A percentile compares a stretch with the other conserved stretches of the same genome.
These are phyloP conservation scores for Leishmania turanica DNA, from an alignment of 208 protist species.

Conservation along the genomic window DNA sequence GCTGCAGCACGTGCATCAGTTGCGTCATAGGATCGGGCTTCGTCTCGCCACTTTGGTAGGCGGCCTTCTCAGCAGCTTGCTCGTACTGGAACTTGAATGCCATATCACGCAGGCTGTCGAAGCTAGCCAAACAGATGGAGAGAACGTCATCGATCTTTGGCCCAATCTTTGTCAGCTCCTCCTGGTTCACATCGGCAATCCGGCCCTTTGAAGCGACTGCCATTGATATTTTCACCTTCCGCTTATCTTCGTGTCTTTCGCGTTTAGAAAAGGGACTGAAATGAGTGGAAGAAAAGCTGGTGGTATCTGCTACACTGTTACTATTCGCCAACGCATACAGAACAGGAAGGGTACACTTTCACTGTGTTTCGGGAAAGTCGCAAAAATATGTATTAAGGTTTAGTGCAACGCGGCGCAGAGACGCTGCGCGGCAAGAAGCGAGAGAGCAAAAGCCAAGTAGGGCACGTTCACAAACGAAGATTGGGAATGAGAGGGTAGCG, in stretches of 20 bases:
- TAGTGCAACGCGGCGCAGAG: background rate
- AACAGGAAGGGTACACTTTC: background rate
- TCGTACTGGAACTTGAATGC: constrained; percentile 84
- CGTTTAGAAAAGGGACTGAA: background rate
- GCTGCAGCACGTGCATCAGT: constrained; percentile 54
- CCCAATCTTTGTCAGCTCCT: constrained; percentile 57
- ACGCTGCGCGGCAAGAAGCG: background rate
- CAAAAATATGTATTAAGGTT: constrained; percentile 7
- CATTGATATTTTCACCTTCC: constrained; percentile 5
- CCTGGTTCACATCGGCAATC: constrained; percentile 39
- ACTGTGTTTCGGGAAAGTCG: background rate
- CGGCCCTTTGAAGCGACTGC: constrained; percentile 16
- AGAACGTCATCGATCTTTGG: constrained; percentile 66
- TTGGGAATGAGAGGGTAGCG: background rate
- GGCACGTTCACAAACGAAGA: background rate
- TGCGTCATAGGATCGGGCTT: constrained; percentile 57
- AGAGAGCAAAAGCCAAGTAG: background rate
- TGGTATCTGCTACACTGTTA: background rate
- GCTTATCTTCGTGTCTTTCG: background rate
- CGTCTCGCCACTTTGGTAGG: constrained; percentile 49
- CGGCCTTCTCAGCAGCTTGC: constrained; percentile 76
- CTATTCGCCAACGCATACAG: background rate
- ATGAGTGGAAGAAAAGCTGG: constrained; percentile 3
- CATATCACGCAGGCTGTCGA: constrained; percentile 51
- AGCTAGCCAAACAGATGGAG: constrained; percentile 56